These are phyloP conservation scores for Fusarium hainanense DNA, from an alignment of 2,329 filamentous ascomycete genomes.

Conservation along the genomic window DNA sequence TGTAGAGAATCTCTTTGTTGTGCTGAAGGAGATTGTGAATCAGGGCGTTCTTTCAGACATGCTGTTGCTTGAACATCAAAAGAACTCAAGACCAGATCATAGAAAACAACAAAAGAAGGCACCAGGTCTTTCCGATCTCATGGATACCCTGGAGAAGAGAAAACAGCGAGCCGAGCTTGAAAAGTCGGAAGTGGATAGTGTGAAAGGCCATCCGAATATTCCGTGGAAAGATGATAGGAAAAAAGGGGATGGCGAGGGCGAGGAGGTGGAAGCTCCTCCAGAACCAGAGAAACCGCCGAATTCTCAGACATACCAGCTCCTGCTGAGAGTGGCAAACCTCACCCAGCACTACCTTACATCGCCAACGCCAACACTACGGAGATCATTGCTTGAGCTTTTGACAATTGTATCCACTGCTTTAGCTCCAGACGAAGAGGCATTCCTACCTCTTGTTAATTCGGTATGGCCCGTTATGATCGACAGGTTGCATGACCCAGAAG, in stretches of 20 bases:
- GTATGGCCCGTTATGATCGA: constrained; percentile 86
- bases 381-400: constrained; percentile 81
- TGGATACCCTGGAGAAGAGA: constrained; percentile 70
- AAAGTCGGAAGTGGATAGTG: constrained; percentile 49
- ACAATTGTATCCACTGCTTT: constrained; percentile 78
- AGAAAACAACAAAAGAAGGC: constrained; percentile 52
- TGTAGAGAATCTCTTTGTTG: constrained; percentile 85
- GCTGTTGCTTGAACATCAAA: constrained; percentile 59
- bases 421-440: constrained; percentile 80
- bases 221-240: constrained; percentile 55
- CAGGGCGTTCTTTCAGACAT: constrained; percentile 75
- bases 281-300: constrained; percentile 69
- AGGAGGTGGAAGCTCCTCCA: constrained; percentile 51
- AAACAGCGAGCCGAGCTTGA: constrained; percentile 48
- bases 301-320: constrained; percentile 81
- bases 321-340: constrained; percentile 82
- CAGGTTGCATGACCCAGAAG: constrained; percentile 73
- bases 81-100: constrained; percentile 53
- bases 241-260: constrained; percentile 49
- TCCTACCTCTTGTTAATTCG: constrained; percentile 88
- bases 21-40: constrained; percentile 83
- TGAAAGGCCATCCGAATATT: constrained; percentile 48
- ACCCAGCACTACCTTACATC: constrained; percentile 93
- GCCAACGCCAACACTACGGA: constrained; percentile 80
- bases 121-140: constrained; percentile 58